Percentiles rank a stretch among this genome's conserved stretches.
Conservation (phyloP, 768 basidiomycete genomes). For the Mycena metata region DNA sequence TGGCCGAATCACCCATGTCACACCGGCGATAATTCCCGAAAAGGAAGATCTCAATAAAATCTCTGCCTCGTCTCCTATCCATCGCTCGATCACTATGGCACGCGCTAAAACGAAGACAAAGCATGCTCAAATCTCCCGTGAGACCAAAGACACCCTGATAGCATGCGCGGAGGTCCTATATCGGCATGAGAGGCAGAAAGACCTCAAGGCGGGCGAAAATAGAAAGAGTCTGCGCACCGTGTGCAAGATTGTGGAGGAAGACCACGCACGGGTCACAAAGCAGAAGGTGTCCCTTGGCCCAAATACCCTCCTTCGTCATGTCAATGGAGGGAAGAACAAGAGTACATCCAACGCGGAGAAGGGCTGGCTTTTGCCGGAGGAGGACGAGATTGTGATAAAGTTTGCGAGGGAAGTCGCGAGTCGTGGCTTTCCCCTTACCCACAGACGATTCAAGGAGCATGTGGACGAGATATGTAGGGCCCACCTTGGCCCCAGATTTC, state of each 20-base stretch:
- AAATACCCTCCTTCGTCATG: slow-evolving; percentile 37
- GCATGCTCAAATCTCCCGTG: slow-evolving; percentile 27
- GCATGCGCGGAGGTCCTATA: slow-evolving; percentile 19
- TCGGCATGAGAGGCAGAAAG: slow-evolving; percentile 10
- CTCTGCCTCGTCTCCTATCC: background rate
- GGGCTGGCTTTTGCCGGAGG: slow-evolving; percentile 45
- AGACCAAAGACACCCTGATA: slow-evolving; percentile 21
- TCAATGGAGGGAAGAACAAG: slow-evolving; percentile 39
- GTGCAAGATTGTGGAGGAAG: slow-evolving; percentile 31
- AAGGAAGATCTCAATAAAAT: background rate
- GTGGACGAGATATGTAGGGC: no score
- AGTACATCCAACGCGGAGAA: slow-evolving; percentile 44
- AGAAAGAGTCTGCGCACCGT: slow-evolving; percentile 22
- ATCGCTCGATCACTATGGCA: background rate
- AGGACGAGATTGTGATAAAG: slow-evolving; percentile 48
- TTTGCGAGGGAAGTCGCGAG: slow-evolving; percentile 46
- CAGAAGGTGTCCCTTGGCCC: slow-evolving; percentile 36
- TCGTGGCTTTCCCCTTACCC: slow-evolving; percentile 52
- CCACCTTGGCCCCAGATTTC: no score
- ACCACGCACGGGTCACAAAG: slow-evolving; percentile 29
- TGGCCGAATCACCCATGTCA: no score
- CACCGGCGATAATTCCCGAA: no score
- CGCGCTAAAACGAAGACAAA: slow-evolving; percentile 36
- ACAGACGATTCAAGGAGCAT: slow-evolving; percentile 48
- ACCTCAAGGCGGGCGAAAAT: background rate